Evolutionary conservation across 495 filamentous ascomycete genomes (phyloP).

Genomic region (Annulohypoxylon moriforme): DNA sequence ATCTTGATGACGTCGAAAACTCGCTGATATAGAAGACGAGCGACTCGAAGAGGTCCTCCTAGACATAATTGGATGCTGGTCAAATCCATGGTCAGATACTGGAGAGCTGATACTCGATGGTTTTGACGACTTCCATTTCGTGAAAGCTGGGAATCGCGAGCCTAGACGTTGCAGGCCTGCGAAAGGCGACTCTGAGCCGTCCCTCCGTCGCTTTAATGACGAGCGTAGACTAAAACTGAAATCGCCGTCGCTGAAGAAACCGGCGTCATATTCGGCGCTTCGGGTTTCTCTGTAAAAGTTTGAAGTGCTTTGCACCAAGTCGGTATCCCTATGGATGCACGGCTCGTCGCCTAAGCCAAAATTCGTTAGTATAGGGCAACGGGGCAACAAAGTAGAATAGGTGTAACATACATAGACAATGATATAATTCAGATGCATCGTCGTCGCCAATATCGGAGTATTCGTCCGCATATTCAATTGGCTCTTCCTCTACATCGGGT

Average conservation of each 20-base stretch:
- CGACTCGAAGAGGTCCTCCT: conserved; percentile 67
- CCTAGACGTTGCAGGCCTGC: conserved; percentile 73
- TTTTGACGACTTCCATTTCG: conserved; percentile 71
- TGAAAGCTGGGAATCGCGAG: conserved; percentile 77
- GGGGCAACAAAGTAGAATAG: not conserved
- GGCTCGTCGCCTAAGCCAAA: conserved; percentile 55
- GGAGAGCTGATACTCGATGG: conserved; percentile 59
- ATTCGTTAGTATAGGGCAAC: conserved; percentile 14
- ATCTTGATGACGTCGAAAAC: conserved; percentile 59
- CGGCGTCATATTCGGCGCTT: conserved; percentile 69
- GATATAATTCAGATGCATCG: conserved; percentile 55
- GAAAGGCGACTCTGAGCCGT: conserved; percentile 73
- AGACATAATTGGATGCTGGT: conserved; percentile 54
- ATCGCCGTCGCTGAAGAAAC: conserved; percentile 70
- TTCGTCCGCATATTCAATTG: conserved; percentile 62
- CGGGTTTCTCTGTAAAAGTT: conserved; percentile 47
- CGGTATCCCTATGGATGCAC: conserved; percentile 54
- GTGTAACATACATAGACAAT: conserved; percentile 64
- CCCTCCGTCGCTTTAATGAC: conserved; percentile 63
- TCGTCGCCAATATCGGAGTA: conserved; percentile 60
- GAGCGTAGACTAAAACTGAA: conserved; percentile 59
- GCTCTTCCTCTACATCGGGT: conserved; percentile 67
- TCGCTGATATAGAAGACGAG: conserved; percentile 75
- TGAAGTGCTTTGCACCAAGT: conserved; percentile 53
- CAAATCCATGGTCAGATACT: conserved; percentile 60